Conservation (phyloP, 108 stramenopile species). For the Skeletonema tropicum region DNA sequence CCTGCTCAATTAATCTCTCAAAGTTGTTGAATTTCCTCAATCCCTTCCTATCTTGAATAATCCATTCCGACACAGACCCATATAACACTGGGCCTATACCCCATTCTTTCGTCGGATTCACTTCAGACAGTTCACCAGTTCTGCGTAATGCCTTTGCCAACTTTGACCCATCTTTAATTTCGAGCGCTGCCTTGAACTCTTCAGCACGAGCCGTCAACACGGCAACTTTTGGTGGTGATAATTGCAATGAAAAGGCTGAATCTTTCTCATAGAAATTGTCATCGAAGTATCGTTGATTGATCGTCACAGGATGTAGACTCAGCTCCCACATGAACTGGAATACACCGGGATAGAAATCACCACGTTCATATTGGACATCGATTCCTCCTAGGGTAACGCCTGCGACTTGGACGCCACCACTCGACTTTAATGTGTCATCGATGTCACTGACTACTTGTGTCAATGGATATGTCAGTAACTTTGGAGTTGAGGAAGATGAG, state of each 20-base stretch:
- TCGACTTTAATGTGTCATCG: constrained; percentile 94
- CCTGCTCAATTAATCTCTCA: constrained; percentile 83
- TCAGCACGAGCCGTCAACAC: constrained; percentile 92
- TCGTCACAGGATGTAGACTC: constrained; percentile 53
- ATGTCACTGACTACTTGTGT: constrained; percentile 76
- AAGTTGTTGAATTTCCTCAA: constrained; percentile 89
- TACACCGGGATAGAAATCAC: constrained; percentile 94
- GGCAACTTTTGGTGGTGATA: constrained; percentile 86
- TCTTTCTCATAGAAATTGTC: constrained; percentile 16
- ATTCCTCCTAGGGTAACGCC: constrained; percentile 92
- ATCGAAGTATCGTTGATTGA: constrained; percentile 36
- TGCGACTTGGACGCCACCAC: constrained; percentile 85
- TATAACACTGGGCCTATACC: constrained; percentile 94
- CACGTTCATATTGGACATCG: constrained; percentile 91
- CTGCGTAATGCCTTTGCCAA: constrained; percentile 75
- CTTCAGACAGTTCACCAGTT: constrained; percentile 73
- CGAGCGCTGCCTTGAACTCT: constrained; percentile 93
- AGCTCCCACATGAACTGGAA: constrained; percentile 94
- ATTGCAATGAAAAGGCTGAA: background rate
- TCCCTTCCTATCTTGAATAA: constrained; percentile 89
- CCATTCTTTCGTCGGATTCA: constrained; percentile 69
- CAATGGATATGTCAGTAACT: constrained; percentile 23
- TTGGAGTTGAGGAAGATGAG: background rate
- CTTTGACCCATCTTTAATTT: constrained; percentile 84
- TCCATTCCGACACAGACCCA: constrained; percentile 95